A percentile compares a stretch with the other conserved stretches of the same genome.
Conservation (phyloP, 441 rosid genomes). For the Melastoma candidum region DNA sequence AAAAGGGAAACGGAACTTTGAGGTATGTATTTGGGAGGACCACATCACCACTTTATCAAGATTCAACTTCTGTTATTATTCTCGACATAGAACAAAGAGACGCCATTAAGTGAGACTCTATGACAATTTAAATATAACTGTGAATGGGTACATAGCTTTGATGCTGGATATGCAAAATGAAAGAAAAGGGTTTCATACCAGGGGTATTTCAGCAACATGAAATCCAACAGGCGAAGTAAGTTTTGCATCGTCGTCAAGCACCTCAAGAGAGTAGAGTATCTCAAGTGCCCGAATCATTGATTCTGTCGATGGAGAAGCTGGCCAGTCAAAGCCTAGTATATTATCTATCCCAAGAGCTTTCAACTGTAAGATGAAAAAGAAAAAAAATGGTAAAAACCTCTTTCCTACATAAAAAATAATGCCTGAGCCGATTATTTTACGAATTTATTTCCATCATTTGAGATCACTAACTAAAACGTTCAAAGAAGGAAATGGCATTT, state of each 20-base stretch:
- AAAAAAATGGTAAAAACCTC: not conserved
- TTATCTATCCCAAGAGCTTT: constrained; percentile 96
- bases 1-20: no score
- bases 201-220: constrained; percentile 95
- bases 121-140: no score
- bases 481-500: no score
- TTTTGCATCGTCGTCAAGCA: constrained; percentile 94
- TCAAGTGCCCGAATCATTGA: constrained; percentile 93
- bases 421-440: no score
- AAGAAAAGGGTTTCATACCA: constrained; percentile 33
- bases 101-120: no score
- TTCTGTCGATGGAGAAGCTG: constrained; percentile 89
- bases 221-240: constrained; percentile 95
- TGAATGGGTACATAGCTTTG: not conserved
- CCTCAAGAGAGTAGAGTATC: constrained; percentile 82
- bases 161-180: constrained; percentile 4
- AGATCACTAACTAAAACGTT: no score
- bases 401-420: no score
- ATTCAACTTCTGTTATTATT: no score
- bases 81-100: no score
- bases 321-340: constrained; percentile 94
- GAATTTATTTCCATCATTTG: no score
- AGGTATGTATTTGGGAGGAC: no score
- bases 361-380: constrained; percentile 36
- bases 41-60: no score